Evolutionary conservation across 768 basidiomycete genomes (phyloP).

Genomic region (Kwoniella botswanensis): DNA sequence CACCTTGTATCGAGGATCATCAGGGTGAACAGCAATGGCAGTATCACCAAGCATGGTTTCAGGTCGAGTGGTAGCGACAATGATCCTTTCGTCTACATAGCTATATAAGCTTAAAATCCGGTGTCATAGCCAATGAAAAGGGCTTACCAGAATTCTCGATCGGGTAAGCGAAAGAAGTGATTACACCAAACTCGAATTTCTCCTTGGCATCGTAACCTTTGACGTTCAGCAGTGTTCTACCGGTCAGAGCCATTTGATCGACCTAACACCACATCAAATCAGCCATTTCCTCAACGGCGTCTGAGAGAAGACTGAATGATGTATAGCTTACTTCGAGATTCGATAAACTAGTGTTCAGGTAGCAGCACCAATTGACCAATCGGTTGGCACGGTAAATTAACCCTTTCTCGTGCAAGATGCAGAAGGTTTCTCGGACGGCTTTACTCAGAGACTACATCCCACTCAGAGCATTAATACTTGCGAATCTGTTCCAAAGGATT

Average conservation of each 20-base stretch:
- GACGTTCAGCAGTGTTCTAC: constrained; percentile 82
- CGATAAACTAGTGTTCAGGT: constrained; percentile 94
- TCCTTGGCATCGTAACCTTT: constrained; percentile 96
- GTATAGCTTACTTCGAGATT: constrained; percentile 77
- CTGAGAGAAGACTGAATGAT: not conserved
- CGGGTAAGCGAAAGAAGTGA: constrained; percentile 93
- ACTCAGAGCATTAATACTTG: not conserved
- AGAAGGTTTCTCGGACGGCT: constrained; percentile 91
- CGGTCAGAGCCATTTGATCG: constrained; percentile 85
- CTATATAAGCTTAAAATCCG: not conserved
- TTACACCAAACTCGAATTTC: constrained; percentile 93
- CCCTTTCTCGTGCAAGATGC: constrained; percentile 85
- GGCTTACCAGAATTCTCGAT: constrained; percentile 78
- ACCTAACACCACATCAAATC: constrained; percentile 64
- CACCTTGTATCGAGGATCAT: constrained; percentile 85
- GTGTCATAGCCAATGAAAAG: not conserved
- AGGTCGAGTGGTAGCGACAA: constrained; percentile 95
- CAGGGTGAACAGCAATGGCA: constrained; percentile 93
- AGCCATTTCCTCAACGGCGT: not conserved
- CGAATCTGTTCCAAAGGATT: too few species aligned
- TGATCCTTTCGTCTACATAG: constrained; percentile 76
- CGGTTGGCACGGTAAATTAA: constrained; percentile 93
- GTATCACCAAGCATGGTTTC: constrained; percentile 99
- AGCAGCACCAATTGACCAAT: constrained; percentile 97
- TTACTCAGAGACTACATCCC: constrained; percentile 69